phyloP scores from a whole-genome alignment of 768 basidiomycete genomes.

The Zangia roseola region DNA sequence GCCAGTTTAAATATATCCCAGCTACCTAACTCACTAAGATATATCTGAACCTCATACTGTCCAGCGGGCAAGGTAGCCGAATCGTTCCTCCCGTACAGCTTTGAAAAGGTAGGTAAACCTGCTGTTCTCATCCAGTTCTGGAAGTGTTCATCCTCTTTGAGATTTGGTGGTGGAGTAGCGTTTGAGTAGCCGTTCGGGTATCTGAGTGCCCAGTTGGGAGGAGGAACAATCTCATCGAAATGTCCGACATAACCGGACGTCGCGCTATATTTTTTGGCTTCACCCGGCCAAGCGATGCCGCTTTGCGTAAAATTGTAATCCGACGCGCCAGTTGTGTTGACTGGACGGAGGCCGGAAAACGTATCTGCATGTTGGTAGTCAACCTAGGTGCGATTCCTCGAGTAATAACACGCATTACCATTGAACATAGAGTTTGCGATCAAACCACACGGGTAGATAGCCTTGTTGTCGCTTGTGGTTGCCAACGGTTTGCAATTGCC shows the following conservation, averaged over 20 bases:
- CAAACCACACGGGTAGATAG: conserved; percentile 92
- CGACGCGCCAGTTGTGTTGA: conserved; percentile 38
- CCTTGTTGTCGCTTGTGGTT: conserved; percentile 43
- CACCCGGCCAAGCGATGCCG: conserved; percentile 96
- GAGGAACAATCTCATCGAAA: conserved; percentile 74
- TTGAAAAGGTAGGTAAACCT: conserved; percentile 94
- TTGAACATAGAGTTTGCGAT: conserved; percentile 98
- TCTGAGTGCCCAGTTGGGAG: conserved; percentile 83
- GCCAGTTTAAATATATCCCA: background rate
- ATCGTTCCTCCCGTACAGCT: conserved; percentile 93
- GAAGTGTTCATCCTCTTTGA: conserved; percentile 84
- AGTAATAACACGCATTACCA: conserved; percentile 42
- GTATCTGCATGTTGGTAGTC: conserved; percentile 58
- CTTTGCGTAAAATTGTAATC: conserved; percentile 72
- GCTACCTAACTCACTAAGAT: conserved; percentile 58
- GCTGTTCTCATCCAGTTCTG: conserved; percentile 99
- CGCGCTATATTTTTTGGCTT: conserved; percentile 82
- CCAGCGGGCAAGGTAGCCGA: conserved; percentile 67
- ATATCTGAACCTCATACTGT: conserved; percentile 69
- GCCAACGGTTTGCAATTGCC: conserved; percentile 91
- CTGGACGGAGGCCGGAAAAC: conserved; percentile 58
- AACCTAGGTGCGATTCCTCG: background rate
- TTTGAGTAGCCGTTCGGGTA: conserved; percentile 76
- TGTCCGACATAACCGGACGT: conserved; percentile 51
- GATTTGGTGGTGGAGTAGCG: conserved; percentile 65